phyloP scores from a whole-genome alignment of 805 yeast genomes.

The Metschnikowia lochheadii region DNA sequence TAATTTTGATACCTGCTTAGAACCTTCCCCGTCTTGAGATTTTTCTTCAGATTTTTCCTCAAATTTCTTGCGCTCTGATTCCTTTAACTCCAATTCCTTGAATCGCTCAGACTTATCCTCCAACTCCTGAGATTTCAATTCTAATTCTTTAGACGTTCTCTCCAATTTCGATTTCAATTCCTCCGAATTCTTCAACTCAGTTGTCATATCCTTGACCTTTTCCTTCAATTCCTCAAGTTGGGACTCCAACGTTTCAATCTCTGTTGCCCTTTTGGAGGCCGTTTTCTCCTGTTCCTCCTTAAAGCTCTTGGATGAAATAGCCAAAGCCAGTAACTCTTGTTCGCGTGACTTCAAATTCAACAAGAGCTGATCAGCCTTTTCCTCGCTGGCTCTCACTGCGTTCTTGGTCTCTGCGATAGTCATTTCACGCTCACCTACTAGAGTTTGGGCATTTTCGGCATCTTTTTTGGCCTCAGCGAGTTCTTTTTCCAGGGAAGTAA shows the following conservation, averaged over 20 bases:
- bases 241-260: not conserved
- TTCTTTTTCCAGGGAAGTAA: not conserved
- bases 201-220: too few relatives aligned
- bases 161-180: not conserved
- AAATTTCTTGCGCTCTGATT: too few relatives aligned
- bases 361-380: not conserved
- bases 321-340: not conserved
- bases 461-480: not conserved
- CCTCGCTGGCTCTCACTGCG: not conserved
- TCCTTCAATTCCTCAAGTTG: not conserved
- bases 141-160: constrained; percentile 14
- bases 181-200: not conserved
- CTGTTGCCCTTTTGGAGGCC: not conserved
- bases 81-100: too few relatives aligned
- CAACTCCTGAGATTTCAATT: constrained; percentile 19
- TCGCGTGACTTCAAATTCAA: not conserved
- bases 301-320: not conserved
- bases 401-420: not conserved
- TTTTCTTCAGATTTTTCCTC: too few relatives aligned
- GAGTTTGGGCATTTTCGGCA: constrained; percentile 4
- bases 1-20: too few relatives aligned
- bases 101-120: too few relatives aligned
- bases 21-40: too few relatives aligned
- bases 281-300: not conserved
- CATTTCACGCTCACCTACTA: not conserved